These are phyloP conservation scores for Salvia splendens DNA, from an alignment of 257 asterid species.

Conservation along the genomic window DNA sequence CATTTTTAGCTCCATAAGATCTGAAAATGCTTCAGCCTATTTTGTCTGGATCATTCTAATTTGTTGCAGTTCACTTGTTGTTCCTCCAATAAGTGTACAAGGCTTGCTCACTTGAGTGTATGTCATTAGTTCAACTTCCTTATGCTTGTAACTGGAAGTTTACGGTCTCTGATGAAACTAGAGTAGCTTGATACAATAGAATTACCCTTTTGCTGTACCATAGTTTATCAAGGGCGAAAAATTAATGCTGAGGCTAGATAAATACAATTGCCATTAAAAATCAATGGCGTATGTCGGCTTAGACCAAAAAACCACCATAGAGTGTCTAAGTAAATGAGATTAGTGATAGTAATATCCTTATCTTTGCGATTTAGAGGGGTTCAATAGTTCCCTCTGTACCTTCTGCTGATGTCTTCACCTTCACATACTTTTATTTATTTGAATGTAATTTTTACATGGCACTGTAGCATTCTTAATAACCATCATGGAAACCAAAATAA, in stretches of 20 bases:
- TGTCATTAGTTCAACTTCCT: background rate
- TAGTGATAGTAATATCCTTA: background rate
- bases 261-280: background rate
- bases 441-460: background rate
- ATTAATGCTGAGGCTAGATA: background rate
- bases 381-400: background rate
- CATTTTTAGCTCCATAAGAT: conserved; percentile 7
- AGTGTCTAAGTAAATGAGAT: background rate
- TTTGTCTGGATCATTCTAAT: conserved; percentile 2
- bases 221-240: background rate
- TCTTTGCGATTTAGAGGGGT: background rate
- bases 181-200: conserved; percentile 1
- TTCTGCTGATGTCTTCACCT: too few relatives aligned
- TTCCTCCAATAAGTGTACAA: conserved; percentile 19
- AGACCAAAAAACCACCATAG: background rate
- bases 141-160: conserved; percentile 2
- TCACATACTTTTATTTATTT: background rate
- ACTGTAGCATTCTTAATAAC: background rate
- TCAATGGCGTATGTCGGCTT: too few relatives aligned
- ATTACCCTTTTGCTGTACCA: background rate
- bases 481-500: background rate
- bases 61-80: conserved; percentile 15
- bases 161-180: conserved; percentile 16
- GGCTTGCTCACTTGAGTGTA: conserved; percentile 16
- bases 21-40: conserved; percentile 7